These are phyloP conservation scores for Potentilla sterilis DNA, from an alignment of 306 rosid species.

Conservation along the genomic window DNA sequence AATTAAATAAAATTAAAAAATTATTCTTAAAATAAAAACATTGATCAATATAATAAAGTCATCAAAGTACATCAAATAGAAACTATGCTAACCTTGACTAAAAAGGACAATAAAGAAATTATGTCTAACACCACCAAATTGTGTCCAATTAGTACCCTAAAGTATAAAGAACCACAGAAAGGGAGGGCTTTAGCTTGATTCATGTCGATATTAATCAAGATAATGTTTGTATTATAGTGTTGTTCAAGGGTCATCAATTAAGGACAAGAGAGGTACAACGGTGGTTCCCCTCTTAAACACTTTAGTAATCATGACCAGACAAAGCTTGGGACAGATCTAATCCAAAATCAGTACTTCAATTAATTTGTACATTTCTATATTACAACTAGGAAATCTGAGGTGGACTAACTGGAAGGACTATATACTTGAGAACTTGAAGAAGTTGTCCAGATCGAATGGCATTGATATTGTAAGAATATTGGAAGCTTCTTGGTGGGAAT, in stretches of 20 bases:
- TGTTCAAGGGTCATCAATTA: constrained; percentile 10
- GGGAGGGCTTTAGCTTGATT: background rate
- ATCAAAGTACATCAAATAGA: no score
- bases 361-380: constrained; percentile 29
- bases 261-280: constrained; percentile 17
- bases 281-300: constrained; percentile 29
- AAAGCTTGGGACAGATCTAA: constrained; percentile 56
- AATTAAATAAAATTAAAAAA: no score
- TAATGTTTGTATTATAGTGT: constrained; percentile 1
- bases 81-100: no score
- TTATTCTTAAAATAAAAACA: no score
- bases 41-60: no score
- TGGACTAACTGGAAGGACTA: constrained; percentile 27
- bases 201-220: background rate
- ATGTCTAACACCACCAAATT: no score
- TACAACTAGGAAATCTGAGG: constrained; percentile 41
- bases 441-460: no score
- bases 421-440: constrained; percentile 10
- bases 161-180: constrained; percentile 5
- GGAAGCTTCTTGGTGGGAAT: no score
- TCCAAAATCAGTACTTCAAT: constrained; percentile 43
- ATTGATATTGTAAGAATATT: no score
- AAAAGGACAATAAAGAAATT: no score
- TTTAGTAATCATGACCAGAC: constrained; percentile 44
- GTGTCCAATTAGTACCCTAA: background rate